phyloP scores from a whole-genome alignment of 768 basidiomycete species.

The Amanita pseudoporphyria region DNA sequence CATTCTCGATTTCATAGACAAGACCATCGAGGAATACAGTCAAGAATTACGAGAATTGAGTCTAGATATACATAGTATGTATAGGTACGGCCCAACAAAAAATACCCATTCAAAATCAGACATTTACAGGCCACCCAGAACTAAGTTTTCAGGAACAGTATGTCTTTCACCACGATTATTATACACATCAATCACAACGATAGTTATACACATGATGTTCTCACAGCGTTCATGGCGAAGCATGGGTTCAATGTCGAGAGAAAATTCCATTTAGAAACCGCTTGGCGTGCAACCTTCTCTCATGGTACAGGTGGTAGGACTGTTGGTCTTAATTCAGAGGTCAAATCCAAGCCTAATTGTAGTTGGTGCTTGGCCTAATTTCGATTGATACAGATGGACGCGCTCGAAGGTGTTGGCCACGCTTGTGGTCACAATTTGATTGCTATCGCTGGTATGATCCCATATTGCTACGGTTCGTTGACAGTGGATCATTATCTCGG shows the following conservation, averaged over 20 bases:
- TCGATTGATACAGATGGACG: no score
- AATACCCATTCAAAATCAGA: slow-evolving; percentile 27
- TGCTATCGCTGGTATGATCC: slow-evolving; percentile 40
- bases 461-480: not conserved
- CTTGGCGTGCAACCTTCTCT: no score
- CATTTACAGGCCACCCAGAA: slow-evolving; percentile 69
- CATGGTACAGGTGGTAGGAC: no score
- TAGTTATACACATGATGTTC: slow-evolving; percentile 63
- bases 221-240: slow-evolving; percentile 56
- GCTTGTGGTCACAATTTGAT: no score
- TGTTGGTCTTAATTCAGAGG: no score
- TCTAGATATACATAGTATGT: slow-evolving; percentile 61
- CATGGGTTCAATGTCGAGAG: slow-evolving; percentile 57
- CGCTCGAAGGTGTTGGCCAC: no score
- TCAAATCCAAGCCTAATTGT: not conserved
- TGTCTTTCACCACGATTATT: slow-evolving; percentile 9
- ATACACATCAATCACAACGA: not conserved
- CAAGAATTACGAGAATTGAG: no score
- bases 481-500: not conserved
- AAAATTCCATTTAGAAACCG: no score
- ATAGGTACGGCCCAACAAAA: not conserved
- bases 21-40: no score
- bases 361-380: not conserved
- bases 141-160: slow-evolving; percentile 60
- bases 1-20: slow-evolving; percentile 50